Base-by-base conservation (phyloP, 352 stramenopile species). In the Phytophthora cajani region DNA sequence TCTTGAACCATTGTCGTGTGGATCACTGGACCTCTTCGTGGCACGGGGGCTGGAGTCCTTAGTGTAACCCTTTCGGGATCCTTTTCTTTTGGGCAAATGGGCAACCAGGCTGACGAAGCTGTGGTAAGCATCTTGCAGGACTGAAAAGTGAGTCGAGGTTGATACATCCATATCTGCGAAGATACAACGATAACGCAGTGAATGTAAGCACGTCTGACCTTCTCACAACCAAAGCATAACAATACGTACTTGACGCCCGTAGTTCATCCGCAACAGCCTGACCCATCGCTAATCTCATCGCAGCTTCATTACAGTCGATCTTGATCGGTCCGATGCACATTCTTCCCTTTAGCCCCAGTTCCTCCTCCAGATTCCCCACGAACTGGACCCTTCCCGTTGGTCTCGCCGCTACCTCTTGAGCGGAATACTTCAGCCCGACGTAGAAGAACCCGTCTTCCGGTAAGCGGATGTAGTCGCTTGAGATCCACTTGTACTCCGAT, bases 401-500 rank as follows among this genome's bases (percentile, higher is more conserved):
- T 5, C 64, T 68, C 52, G 51, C 38, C 30, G 12, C 42, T 36
- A 67, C 58, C 17, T 75, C 71, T 19, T 58, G 44, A 3, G 59
- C 53, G 38, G 69, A 67, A 67, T 92, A 93, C 53, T 84, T 90
- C 40, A 93, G 50, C 5, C 87, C 87, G 44, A 91, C 23, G 63
- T 93, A 94, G 14, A 93, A 69, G 52, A 89, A 94, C 10, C 87
- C 85, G 55, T 94, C 85, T 58, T 78, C 75, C 0, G 71, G 75
- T 27, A 88, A 78, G 16, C 75, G 78, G 33, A 93, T 94, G 69
- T 90, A 91, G 47, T 90, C 81, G 44, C 73, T 88, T 27, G 77
- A 77, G 40, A 92, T 80, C 62, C 73, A 80, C 42, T 87, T 91
- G 64, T 75, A 79, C 16, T 74, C 72, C 32, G 40, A 63, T 52